These are phyloP conservation scores for Penicillium sp. DNA, from an alignment of 2,329 filamentous ascomycete genomes.

Conservation along the genomic window DNA sequence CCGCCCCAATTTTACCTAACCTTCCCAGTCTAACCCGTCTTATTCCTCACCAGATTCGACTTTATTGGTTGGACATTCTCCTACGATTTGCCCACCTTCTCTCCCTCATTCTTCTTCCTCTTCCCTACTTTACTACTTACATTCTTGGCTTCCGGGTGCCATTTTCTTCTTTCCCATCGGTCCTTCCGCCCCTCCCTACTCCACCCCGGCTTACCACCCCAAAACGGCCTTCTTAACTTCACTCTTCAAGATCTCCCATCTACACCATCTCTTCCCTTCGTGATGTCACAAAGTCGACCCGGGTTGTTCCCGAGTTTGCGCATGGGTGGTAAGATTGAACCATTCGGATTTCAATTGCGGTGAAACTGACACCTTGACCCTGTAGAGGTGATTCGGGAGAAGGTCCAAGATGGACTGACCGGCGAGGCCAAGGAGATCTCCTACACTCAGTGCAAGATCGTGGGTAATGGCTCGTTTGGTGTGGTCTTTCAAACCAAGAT, in stretches of 20 bases:
- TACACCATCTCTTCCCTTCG: conserved; percentile 26
- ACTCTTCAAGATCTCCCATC: conserved; percentile 10
- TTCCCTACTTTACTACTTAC: conserved; percentile 24
- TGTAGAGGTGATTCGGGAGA: conserved; percentile 95
- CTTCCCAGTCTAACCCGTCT: conserved; percentile 19
- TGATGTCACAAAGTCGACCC: conserved; percentile 89
- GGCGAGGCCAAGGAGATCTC: conserved; percentile 95
- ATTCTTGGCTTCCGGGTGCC: conserved; percentile 35
- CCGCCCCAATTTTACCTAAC: conserved; percentile 21
- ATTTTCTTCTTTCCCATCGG: conserved; percentile 38
- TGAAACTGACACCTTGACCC: conserved; percentile 15
- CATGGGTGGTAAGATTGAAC: conserved; percentile 84
- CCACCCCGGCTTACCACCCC: conserved; percentile 42
- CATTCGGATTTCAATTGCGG: conserved; percentile 22
- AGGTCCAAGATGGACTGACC: conserved; percentile 96
- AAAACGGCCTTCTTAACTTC: conserved; percentile 53
- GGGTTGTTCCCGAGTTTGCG: conserved; percentile 84
- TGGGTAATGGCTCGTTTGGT: conserved; percentile 97
- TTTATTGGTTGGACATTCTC: conserved; percentile 21
- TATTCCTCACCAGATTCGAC: conserved; percentile 11
- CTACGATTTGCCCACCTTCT: conserved; percentile 23
- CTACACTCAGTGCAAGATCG: conserved; percentile 99
- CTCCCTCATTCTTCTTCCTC: conserved; percentile 19
- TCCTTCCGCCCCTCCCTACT: conserved; percentile 37
- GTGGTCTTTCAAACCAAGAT: conserved; percentile 99